These are phyloP conservation scores for Populus nigra DNA, from an alignment of 345 rosid genomes.

Conservation along the genomic window DNA sequence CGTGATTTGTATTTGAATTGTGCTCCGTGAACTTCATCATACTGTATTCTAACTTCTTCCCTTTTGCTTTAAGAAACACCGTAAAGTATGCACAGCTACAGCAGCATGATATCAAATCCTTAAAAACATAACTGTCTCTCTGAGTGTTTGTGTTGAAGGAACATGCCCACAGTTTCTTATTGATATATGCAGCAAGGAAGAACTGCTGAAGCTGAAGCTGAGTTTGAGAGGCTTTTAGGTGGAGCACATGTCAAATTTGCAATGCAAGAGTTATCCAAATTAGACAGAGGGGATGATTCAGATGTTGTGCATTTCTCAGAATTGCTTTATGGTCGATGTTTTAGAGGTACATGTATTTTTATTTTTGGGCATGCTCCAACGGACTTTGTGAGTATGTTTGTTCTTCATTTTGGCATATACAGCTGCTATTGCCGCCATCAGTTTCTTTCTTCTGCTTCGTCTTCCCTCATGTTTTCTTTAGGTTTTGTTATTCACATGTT, in stretches of 20 bases:
- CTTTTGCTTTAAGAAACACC: not conserved
- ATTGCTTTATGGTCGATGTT: conserved; percentile 72
- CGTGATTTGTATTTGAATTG: too few relatives aligned
- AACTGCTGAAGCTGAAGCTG: conserved; percentile 77
- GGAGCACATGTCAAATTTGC: conserved; percentile 73
- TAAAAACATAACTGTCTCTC: not conserved
- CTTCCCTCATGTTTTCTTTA: conserved; percentile 23
- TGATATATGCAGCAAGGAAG: conserved; percentile 69
- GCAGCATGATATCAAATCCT: not conserved
- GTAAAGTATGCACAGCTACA: not conserved
- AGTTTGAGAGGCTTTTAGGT: conserved; percentile 82
- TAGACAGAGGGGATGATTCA: conserved; percentile 65
- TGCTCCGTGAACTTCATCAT: not conserved
- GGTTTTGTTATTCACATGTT: conserved; percentile 68
- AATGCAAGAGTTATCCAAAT: conserved; percentile 70
- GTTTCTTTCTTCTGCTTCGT: conserved; percentile 6
- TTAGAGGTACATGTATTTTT: conserved; percentile 54
- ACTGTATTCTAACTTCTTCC: not conserved
- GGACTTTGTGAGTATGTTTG: conserved; percentile 10
- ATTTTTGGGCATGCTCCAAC: conserved; percentile 1
- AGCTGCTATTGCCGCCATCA: conserved; percentile 6
- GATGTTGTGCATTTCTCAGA: conserved; percentile 67
- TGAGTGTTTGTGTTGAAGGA: conserved; percentile 3
- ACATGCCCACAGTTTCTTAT: conserved; percentile 7
- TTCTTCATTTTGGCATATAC: conserved; percentile 13